Evolutionary conservation across 495 filamentous ascomycete genomes (phyloP), one percentile per base, ranked within the genome.

Genomic region (Aspergillus indologenus): DNA sequence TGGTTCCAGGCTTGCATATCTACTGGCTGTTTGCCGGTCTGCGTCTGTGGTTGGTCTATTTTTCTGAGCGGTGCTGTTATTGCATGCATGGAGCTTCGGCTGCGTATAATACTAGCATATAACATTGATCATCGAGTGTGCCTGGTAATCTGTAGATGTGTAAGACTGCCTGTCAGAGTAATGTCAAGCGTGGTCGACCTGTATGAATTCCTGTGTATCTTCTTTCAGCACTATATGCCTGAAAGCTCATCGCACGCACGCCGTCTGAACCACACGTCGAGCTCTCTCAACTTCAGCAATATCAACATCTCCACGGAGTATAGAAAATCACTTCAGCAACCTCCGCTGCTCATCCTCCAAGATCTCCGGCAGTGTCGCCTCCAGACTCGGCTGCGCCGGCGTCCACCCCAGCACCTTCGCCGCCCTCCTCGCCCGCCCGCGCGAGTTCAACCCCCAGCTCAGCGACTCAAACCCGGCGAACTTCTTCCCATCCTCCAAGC

Each of bases 401-500:
- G 22, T 31, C 48, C 48, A 51, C 3, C 18, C 48, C 15, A 51
- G 15, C 3, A 51, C 48, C 23, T 51, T 51, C 14, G 48, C 14
- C 3, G 15, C 48, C 17, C 48, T 34, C 17, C 18, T 26, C 5
- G 48, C 48, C 23, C 24, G 15, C 6, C 48, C 48, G 7, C 48
- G 48, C 23, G 48, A 51, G 17, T 51, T 51, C 48, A 51, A 18
- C 24, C 48, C 48, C 48, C 48, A 51, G 48, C 23, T 51, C 48
- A 51, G 7, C 48, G 48, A 29, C 23, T 51, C 48, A 31, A 18
- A 46, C 15, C 34, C 48, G 1, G 23, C 48, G 18, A 29, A 54
- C 46, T 68, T 68, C 4, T 66, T 61, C 3, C 59, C 65, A 9
- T 76, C 67, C 1, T 63, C 61, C 6, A 74, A n/a, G 18, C 64